phyloP scores from a whole-genome alignment of 495 filamentous ascomycete species.

The Penicillium salamii region DNA sequence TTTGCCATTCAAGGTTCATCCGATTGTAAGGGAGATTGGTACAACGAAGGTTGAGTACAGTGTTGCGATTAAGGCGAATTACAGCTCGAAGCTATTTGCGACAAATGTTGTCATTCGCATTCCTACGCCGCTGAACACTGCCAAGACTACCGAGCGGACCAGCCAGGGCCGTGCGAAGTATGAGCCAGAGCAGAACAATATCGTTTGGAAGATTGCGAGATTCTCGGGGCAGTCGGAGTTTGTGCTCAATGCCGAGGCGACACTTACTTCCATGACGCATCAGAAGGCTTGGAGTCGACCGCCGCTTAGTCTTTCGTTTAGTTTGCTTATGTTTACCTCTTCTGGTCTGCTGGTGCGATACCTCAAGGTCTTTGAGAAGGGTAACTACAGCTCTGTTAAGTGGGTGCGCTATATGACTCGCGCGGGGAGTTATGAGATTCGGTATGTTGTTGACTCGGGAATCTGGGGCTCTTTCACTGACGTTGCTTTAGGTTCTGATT shows the following conservation, averaged over 20 bases:
- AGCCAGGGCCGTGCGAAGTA: slow-evolving; percentile 97
- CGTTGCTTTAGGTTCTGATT: slow-evolving; percentile 11
- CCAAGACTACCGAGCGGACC: slow-evolving; percentile 88
- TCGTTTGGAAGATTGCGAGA: slow-evolving; percentile 97
- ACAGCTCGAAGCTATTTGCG: slow-evolving; percentile 92
- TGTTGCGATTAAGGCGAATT: slow-evolving; percentile 96
- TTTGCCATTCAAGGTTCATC: slow-evolving; percentile 97
- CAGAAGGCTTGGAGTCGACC: slow-evolving; percentile 97
- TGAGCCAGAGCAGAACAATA: slow-evolving; percentile 95
- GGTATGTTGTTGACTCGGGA: slow-evolving; percentile 32
- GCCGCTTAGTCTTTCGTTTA: slow-evolving; percentile 87
- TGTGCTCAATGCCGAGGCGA: slow-evolving; percentile 90
- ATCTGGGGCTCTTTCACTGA: background rate
- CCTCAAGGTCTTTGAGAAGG: slow-evolving; percentile 99
- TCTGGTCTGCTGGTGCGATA: slow-evolving; percentile 90
- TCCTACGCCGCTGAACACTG: slow-evolving; percentile 95
- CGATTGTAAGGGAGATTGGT: slow-evolving; percentile 95
- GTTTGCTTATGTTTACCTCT: slow-evolving; percentile 95
- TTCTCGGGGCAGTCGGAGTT: slow-evolving; percentile 96
- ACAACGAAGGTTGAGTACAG: slow-evolving; percentile 99
- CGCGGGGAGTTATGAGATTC: slow-evolving; percentile 62
- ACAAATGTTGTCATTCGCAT: slow-evolving; percentile 97
- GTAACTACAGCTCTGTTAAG: slow-evolving; percentile 96
- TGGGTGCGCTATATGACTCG: slow-evolving; percentile 99
- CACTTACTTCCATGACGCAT: slow-evolving; percentile 92